These are phyloP conservation scores for Colletotrichum falcatum DNA, from an alignment of 2,329 filamentous ascomycete species.

Conservation along the genomic window DNA sequence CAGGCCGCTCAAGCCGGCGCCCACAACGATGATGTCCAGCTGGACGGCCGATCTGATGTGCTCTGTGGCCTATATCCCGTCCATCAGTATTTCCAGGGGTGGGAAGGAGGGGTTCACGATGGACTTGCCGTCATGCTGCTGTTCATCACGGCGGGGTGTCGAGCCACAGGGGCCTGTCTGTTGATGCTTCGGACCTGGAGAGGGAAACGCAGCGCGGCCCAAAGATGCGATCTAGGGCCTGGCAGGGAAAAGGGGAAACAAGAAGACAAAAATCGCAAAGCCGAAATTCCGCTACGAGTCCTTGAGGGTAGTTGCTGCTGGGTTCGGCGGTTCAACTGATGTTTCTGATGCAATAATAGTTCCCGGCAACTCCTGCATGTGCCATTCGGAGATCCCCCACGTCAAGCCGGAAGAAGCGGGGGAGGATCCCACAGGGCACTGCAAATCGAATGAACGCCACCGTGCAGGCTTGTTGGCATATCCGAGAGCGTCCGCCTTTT, in stretches of 20 bases:
- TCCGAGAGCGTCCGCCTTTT: neutral
- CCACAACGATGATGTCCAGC: constrained; percentile 55
- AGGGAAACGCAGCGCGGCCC: neutral
- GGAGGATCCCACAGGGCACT: constrained; percentile 19
- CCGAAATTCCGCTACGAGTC: constrained; percentile 8
- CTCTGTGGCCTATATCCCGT: constrained; percentile 2
- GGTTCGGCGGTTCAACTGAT: constrained; percentile 30
- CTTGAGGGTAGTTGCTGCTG: neutral
- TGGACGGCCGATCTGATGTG: constrained; percentile 25
- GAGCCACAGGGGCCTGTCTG: constrained; percentile 9
- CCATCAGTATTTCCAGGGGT: neutral
- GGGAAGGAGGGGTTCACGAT: neutral
- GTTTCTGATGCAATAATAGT: neutral
- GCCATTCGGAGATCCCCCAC: constrained; percentile 38
- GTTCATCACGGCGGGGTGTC: neutral
- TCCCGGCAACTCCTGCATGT: constrained; percentile 17
- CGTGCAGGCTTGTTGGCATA: constrained; percentile 1
- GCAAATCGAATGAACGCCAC: constrained; percentile 20
- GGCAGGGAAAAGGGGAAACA: too few relatives aligned
- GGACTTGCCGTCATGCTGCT: constrained; percentile 16
- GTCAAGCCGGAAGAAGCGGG: constrained; percentile 15
- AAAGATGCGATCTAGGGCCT: neutral
- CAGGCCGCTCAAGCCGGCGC: constrained; percentile 57
- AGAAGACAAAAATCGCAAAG: neutral
- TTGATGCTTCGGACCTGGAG: neutral